Percentiles rank a stretch among this genome's conserved stretches.
Evolutionary conservation across 2,329 filamentous ascomycete genomes (phyloP).

Genomic region (Aspergillus glaucus): DNA sequence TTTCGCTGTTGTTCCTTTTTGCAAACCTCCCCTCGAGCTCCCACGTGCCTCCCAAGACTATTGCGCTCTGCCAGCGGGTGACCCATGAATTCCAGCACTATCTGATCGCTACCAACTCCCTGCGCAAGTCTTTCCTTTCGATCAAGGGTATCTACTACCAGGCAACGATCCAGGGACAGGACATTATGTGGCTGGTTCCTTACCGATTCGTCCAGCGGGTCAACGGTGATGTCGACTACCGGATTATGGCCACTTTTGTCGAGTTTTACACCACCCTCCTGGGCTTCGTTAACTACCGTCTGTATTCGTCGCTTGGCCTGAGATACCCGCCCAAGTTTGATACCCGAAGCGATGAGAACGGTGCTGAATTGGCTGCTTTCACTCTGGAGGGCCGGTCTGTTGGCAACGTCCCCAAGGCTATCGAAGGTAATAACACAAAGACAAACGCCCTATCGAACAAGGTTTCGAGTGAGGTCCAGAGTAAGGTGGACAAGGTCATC

Average conservation of each 20-base stretch:
- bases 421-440: conserved; percentile 49
- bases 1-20: conserved; percentile 96
- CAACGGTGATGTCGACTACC: conserved; percentile 90
- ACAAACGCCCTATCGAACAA: conserved; percentile 44
- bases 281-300: conserved; percentile 89
- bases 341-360: conserved; percentile 74
- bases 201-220: conserved; percentile 97
- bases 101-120: conserved; percentile 80
- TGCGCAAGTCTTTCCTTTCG: conserved; percentile 93
- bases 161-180: conserved; percentile 92
- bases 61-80: conserved; percentile 86
- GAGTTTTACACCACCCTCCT: conserved; percentile 98
- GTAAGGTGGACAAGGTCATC: conserved; percentile 55
- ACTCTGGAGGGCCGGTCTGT: conserved; percentile 71
- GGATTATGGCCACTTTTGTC: conserved; percentile 98
- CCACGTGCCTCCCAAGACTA: conserved; percentile 88
- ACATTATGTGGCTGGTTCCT: conserved; percentile 92
- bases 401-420: conserved; percentile 42
- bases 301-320: conserved; percentile 85
- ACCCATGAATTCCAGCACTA: conserved; percentile 98
- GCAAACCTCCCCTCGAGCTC: conserved; percentile 88
- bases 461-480: conserved; percentile 64
- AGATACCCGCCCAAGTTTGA: conserved; percentile 97
- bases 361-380: conserved; percentile 85
- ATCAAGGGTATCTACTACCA: conserved; percentile 99